Conservation (phyloP, 768 basidiomycete species). For the Lentinula edodes region DNA sequence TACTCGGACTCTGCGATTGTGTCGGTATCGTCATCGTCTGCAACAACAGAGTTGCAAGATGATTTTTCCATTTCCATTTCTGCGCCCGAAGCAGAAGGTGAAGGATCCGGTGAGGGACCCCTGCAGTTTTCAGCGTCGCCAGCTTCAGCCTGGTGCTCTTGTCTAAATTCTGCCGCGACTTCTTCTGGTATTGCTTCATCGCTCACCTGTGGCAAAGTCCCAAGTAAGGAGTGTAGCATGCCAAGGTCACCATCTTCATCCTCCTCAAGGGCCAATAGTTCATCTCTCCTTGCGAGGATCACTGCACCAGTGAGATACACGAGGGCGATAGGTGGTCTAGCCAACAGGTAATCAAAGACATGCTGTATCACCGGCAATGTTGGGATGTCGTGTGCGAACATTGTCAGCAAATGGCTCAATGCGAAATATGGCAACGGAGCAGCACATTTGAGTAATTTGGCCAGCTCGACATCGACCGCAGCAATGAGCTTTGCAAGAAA, state of each 20-base stretch:
- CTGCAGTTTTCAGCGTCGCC: background rate
- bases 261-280: slow-evolving; percentile 53
- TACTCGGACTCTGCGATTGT: background rate
- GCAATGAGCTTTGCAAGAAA: slow-evolving; percentile 61
- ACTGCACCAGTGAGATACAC: slow-evolving; percentile 86
- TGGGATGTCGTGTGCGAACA: slow-evolving; percentile 91
- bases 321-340: slow-evolving; percentile 71
- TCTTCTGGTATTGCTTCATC: slow-evolving; percentile 29
- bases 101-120: background rate
- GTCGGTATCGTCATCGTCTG: background rate
- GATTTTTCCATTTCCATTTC: background rate
- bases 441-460: slow-evolving; percentile 62
- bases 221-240: slow-evolving; percentile 75
- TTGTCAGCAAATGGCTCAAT: slow-evolving; percentile 82
- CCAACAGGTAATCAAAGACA: slow-evolving; percentile 85
- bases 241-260: slow-evolving; percentile 63
- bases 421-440: slow-evolving; percentile 86
- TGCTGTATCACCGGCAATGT: slow-evolving; percentile 87
- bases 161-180: background rate
- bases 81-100: background rate
- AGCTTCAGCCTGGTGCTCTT: background rate
- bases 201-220: slow-evolving; percentile 52
- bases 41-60: background rate
- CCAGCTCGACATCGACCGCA: slow-evolving; percentile 64
- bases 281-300: slow-evolving; percentile 53